Conservation (phyloP, 2,329 filamentous ascomycete genomes). For the Ilyonectria sp. region DNA sequence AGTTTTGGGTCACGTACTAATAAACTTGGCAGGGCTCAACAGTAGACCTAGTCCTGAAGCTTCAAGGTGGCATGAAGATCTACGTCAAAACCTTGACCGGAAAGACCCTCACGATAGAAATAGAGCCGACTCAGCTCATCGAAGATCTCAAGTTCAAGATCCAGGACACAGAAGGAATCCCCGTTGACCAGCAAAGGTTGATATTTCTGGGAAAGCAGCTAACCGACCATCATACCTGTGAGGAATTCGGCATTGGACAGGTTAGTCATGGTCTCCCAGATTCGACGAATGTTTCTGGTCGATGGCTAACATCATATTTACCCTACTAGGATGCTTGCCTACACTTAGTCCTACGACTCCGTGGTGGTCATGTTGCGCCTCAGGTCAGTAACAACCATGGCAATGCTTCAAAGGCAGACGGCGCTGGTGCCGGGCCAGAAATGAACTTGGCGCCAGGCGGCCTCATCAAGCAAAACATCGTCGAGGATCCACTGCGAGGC, state of each 20-base stretch:
- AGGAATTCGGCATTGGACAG: not conserved
- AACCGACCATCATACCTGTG: not conserved
- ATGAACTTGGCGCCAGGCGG: constrained; percentile 20
- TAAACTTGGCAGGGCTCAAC: not conserved
- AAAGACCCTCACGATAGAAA: not conserved
- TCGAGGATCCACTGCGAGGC: fast-evolving
- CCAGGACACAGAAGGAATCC: not conserved
- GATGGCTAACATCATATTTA: no score
- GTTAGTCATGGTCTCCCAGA: not conserved
- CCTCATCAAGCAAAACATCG: constrained; percentile 16
- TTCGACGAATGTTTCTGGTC: no score
- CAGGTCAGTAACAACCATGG: no score
- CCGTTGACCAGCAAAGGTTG: not conserved
- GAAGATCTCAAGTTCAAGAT: not conserved
- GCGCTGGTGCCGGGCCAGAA: not conserved
- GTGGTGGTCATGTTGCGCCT: not conserved
- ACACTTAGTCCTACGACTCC: not conserved
- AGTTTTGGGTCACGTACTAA: not conserved
- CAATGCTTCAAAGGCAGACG: not conserved
- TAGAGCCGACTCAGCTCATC: not conserved
- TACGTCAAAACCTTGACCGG: not conserved
- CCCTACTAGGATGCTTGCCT: not conserved
- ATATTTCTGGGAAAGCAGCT: not conserved
- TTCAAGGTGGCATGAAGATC: not conserved
- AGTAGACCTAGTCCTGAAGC: not conserved